Conservation (phyloP, 2,329 filamentous ascomycete species). For the Alternaria ethzedia region DNA sequence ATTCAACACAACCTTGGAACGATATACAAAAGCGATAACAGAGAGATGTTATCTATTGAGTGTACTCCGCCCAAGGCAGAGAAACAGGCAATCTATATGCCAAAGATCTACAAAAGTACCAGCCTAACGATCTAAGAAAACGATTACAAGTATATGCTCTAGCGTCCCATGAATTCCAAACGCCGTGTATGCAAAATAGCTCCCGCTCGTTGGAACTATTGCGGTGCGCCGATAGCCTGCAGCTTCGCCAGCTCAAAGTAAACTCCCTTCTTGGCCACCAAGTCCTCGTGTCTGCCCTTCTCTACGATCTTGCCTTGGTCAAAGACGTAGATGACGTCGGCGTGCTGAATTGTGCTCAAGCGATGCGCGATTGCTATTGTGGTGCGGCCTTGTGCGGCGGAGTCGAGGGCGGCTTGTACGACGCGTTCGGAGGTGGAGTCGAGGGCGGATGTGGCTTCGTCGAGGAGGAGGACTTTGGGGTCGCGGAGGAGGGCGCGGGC, state of each 20-base stretch:
- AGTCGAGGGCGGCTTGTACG: slow-evolving; percentile 80
- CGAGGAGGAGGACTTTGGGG: slow-evolving; percentile 74
- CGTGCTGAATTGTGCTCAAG: slow-evolving; percentile 90
- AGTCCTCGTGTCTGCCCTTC: slow-evolving; percentile 76
- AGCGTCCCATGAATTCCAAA: neutral
- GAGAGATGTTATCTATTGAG: neutral
- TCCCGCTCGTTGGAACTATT: slow-evolving; percentile 15
- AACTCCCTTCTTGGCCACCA: slow-evolving; percentile 49
- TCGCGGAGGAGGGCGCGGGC: slow-evolving; percentile 90
- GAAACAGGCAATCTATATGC: neutral
- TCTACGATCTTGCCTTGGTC: slow-evolving; percentile 88
- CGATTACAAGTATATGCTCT: slow-evolving; percentile 5
- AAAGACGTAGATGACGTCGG: slow-evolving; percentile 96
- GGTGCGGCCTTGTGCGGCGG: slow-evolving; percentile 83
- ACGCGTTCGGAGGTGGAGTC: slow-evolving; percentile 67
- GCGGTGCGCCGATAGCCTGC: slow-evolving; percentile 45
- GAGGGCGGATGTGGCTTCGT: slow-evolving; percentile 49
- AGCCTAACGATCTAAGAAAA: neutral
- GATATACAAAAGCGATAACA: neutral
- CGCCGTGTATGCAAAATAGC: neutral
- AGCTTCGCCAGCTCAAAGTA: slow-evolving; percentile 49
- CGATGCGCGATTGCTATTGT: slow-evolving; percentile 95
- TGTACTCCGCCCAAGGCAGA: neutral
- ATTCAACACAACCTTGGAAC: neutral
- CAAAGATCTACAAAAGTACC: neutral